These are phyloP conservation scores for Ogataea philodendri DNA, from an alignment of 805 yeast genomes.

Conservation along the genomic window DNA sequence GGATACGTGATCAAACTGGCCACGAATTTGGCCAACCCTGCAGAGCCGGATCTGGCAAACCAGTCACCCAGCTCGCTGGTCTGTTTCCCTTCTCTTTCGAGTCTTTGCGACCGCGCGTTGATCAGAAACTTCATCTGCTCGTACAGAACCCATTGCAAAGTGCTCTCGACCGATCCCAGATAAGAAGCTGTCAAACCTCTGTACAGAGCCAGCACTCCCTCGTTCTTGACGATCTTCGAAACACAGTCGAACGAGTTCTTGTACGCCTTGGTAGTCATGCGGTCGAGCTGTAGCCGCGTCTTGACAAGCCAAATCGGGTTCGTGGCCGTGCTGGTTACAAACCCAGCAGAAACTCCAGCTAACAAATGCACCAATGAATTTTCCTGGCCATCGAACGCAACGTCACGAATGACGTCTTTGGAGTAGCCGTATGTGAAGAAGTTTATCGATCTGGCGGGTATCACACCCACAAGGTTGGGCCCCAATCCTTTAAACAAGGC, in stretches of 20 bases:
- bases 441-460: constrained; percentile 96
- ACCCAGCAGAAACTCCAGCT: constrained; percentile 89
- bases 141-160: constrained; percentile 93
- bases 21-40: constrained; percentile 91
- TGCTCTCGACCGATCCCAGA: constrained; percentile 87
- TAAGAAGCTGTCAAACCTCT: constrained; percentile 94
- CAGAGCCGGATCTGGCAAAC: constrained; percentile 96
- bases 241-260: constrained; percentile 85
- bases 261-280: constrained; percentile 59
- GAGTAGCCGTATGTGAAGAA: constrained; percentile 96
- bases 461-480: constrained; percentile 94
- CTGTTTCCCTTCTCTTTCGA: constrained; percentile 35
- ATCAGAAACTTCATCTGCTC: constrained; percentile 88
- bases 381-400: constrained; percentile 72
- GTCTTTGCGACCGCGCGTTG: constrained; percentile 43
- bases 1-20: constrained; percentile 95
- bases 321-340: constrained; percentile 92
- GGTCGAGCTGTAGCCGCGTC: constrained; percentile 90
- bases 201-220: constrained; percentile 80
- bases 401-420: constrained; percentile 66
- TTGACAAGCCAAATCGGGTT: constrained; percentile 98
- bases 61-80: constrained; percentile 76
- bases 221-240: constrained; percentile 61
- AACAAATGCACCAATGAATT: constrained; percentile 80
- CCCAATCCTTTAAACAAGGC: constrained; percentile 94